Base-by-base conservation (phyloP, 2,329 filamentous ascomycete species). In the Fusarium haematococcum region DNA sequence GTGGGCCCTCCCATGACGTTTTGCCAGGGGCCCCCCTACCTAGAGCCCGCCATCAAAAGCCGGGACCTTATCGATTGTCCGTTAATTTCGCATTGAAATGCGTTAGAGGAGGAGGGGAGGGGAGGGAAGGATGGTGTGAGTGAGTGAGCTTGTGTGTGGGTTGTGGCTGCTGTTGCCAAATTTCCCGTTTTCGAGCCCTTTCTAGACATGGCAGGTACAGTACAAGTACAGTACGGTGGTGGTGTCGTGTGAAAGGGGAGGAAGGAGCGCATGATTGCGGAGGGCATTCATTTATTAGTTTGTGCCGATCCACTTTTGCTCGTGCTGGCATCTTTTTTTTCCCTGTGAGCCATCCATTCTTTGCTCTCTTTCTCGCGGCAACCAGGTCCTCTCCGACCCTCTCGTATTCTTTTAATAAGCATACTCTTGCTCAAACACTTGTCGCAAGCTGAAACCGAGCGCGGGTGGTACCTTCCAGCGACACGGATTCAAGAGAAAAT, bases 1-100 rank as follows among this genome's bases (percentile, higher is more conserved):
- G 68, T 74, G 71, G 71, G 52, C 16, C 41, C 9, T n/a, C 39
- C 48, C 52, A 75, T 75, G 72, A 74, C 72, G 72, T 73, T 69
- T 48, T 33, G 57, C 50, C 63, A 69, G 72, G 71, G 72, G 58
- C 25, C 39, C 58, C 39, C 48, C 48, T 30, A 52, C 45, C 27
- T 32, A 11, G 48, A 32, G 27, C 56, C 52, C 33, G 48, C n/a
- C 35, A 43, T 62, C 43, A 30, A 37, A 18, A 20, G 56, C 35
- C 63, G 63, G 39, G 37, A 69, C 61, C 60, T 57, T 71, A 71
- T 71, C 67, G 61, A 64, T 68, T 54, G 27, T 37, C 43, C 48
- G 25, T 25, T 48, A 71, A 68, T 68, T 62, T 74, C 67, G 41
- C 67, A 57, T 71, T 50, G 39, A 50, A 48, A 56, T 45, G 58